Evolutionary conservation across 2,329 filamentous ascomycete species (phyloP).

Genomic region (Colletotrichum sp.): DNA sequence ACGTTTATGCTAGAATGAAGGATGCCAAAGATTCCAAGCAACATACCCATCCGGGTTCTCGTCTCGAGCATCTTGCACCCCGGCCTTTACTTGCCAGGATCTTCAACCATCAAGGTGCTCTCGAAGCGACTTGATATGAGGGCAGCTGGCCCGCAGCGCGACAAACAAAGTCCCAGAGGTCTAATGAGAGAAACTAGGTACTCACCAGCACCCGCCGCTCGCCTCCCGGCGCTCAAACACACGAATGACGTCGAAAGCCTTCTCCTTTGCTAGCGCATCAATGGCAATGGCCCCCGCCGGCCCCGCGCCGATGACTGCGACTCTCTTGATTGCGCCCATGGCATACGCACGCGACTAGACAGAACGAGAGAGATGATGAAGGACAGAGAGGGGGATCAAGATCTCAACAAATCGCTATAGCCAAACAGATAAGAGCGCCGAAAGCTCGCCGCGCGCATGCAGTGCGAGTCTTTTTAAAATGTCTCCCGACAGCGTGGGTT

Average conservation of each 20-base stretch:
- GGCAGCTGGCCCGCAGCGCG: not conserved
- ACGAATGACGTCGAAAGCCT: conserved; percentile 61
- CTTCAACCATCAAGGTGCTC: not conserved
- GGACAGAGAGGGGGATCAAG: not conserved
- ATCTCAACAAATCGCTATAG: not conserved
- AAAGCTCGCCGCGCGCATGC: not conserved
- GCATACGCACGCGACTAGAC: not conserved
- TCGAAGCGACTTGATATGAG: not conserved
- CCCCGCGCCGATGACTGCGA: conserved; percentile 67
- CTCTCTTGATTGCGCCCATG: conserved; percentile 33
- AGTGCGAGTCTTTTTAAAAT: conserved; percentile 1
- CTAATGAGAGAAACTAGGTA: not conserved
- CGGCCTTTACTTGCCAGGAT: not conserved
- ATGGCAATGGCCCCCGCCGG: conserved; percentile 65
- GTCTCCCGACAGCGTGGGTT: not conserved
- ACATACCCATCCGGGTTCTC: not conserved
- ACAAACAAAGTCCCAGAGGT: not conserved
- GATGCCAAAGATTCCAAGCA: not conserved
- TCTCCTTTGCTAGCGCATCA: conserved; percentile 64
- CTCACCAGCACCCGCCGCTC: conserved; percentile 67
- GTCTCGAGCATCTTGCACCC: not conserved
- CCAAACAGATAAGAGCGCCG: not conserved
- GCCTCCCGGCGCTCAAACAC: conserved; percentile 67
- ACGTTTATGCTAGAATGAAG: not conserved
- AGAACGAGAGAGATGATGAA: not conserved